Base-by-base conservation (phyloP, 2,329 filamentous ascomycete species). In the Hortaea sp. region DNA sequence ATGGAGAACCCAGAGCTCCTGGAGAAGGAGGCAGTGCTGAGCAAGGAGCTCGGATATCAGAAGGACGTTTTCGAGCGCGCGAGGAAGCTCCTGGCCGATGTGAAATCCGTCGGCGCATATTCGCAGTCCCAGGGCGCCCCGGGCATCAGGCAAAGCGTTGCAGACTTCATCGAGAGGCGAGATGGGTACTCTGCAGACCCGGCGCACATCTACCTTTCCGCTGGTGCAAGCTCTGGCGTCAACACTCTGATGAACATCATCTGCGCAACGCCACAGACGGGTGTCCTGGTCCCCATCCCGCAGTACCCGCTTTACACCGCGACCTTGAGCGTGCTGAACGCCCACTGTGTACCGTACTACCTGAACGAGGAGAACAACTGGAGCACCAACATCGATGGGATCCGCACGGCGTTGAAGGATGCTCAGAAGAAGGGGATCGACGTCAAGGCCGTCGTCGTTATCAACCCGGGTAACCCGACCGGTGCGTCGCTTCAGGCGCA, bases 291-390 rank as follows among this genome's bases (percentile, higher is more conserved):
- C 13, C 92, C 90, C 27, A 97, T 98, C 57, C 92, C 92, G 5
- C 92, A 98, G 69, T 98, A 98, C 68, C 92, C 92, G 27, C 82
- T 98, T 42, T 98, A 98, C 73, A 97, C 90, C 6, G 92, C 92
- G 28, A 92, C 89, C 1, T 78, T 98, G 52, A 75, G 88, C 44
- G 71, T 98, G 41, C 77, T 97, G 50, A 79, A 95, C 66, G 87
- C 90, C 44, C 80, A 78, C 47, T 86, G 84, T 62, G 92, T 98
- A 29, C 90, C 92, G 34, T 98, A 98, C 73, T 85, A 88, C 69
- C 81, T 98, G 42, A 85, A 97, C 57, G 92, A 98, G 71, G 71
- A 79, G 55, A 79, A 82, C 58, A 77, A 79, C 53, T 98, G 92
- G 92, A 85, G 86, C 51, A 97, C 90, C 41, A 84, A 94, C 62